Evolutionary conservation across 306 rosid genomes (phyloP).

Genomic region (Medicago ruthenica): DNA sequence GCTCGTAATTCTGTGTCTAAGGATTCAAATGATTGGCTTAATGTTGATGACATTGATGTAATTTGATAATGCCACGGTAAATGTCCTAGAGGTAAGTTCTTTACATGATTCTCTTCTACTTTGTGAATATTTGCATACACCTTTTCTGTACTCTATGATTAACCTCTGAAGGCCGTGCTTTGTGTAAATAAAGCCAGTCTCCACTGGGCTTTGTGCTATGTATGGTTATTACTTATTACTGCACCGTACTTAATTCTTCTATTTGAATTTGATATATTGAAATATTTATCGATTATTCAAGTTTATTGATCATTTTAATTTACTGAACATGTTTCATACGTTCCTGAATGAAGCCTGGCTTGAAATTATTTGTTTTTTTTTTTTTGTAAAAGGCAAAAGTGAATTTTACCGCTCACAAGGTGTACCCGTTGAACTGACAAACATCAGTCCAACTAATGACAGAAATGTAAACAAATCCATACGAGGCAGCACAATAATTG

Average conservation of each 20-base stretch:
- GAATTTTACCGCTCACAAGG: not conserved
- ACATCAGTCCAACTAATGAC: not conserved
- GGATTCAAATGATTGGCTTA: constrained; percentile 94
- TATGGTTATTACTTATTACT: constrained; percentile 49
- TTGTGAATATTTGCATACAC: constrained; percentile 67
- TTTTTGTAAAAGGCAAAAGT: not conserved
- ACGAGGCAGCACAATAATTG: not conserved
- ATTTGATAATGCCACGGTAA: constrained; percentile 54
- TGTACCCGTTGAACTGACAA: not conserved
- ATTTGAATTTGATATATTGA: constrained; percentile 25
- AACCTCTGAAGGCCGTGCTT: constrained; percentile 52
- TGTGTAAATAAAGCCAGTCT: constrained; percentile 63
- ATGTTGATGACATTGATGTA: constrained; percentile 83
- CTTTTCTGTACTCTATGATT: constrained; percentile 46
- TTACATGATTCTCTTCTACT: constrained; percentile 41
- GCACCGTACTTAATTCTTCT: constrained; percentile 37
- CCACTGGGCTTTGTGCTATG: constrained; percentile 49
- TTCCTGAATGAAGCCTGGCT: constrained; percentile 30
- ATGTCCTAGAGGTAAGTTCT: constrained; percentile 41
- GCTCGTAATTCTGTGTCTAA: constrained; percentile 62
- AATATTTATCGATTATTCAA: constrained; percentile 32
- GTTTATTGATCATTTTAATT: constrained; percentile 19
- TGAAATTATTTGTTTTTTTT: not conserved
- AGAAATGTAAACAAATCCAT: not conserved
- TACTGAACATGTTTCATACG: not conserved